Evolutionary conservation across 2,329 filamentous ascomycete species (phyloP), one percentile per base, ranked within the genome.

Genomic region (Colletotrichum plurivorum): DNA sequence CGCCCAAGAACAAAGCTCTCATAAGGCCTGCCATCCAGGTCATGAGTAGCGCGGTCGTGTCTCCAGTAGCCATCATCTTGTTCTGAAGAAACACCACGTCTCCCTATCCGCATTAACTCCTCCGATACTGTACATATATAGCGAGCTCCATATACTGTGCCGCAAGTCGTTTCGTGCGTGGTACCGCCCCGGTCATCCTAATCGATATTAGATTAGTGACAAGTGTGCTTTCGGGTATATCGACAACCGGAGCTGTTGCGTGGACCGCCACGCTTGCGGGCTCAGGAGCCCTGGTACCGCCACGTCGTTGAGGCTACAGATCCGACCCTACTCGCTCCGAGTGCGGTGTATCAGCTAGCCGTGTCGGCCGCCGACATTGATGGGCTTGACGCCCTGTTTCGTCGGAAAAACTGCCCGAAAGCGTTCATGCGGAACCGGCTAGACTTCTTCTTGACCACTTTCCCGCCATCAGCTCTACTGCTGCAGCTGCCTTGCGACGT

Each of bases 341-440:
- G 9, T 27, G 16, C 36, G 22, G 13, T 3, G 18, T 27, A 56
- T 73, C 74, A 77, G 61, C 73, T 72, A 10, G 73, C 76, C 27
- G 72, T 72, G 60, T 78, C 76, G 8, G 77, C 71, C 6, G 75
- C 75, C 27, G 77, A 75, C 62, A 76, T 70, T 7, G 77, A 77
- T 45, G 79, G 79, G 68, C 79, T 79, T 12, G 81, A 75, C 48
- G 77, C 79, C 22, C 67, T 88, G 73, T 88, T 84, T 62, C 85
- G 83, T 73, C 86, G 82, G 74, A 89, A 88, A 71, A 88, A 85
- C 5, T 84, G 84, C 5, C 45, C 45, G 67, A 89, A 83, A 51
- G 87, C 85, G 71, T 89, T 91, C 83, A 91, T 89, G 71, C 87
- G 83, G 73, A 91, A 91, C 48, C 89, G 83, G 74, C 89, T 91